phyloP scores from a whole-genome alignment of 306 rosid species.

The Gastrolobium bilobum region DNA sequence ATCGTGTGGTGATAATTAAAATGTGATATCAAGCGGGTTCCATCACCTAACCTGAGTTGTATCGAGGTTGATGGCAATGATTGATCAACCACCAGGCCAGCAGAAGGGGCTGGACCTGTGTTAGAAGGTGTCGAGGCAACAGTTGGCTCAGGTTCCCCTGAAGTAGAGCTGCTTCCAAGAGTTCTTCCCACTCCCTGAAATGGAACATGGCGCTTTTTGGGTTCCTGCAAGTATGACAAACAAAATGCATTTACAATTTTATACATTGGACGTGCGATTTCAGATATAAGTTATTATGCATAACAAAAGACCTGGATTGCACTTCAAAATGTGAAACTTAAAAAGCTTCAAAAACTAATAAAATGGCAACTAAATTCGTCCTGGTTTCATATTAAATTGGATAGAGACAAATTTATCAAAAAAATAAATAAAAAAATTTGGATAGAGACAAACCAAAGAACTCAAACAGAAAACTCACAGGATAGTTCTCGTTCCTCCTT shows the following conservation, averaged over 20 bases:
- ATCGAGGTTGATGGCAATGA: constrained; percentile 79
- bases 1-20: constrained; percentile 78
- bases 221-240: constrained; percentile 67
- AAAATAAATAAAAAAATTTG: no score
- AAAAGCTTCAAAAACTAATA: constrained; percentile 21
- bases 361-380: constrained; percentile 10
- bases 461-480: constrained; percentile 67
- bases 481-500: constrained; percentile 82
- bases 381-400: constrained; percentile 1
- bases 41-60: constrained; percentile 94
- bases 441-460: constrained; percentile 39
- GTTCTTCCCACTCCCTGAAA: constrained; percentile 98
- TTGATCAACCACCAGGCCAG: constrained; percentile 73
- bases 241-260: constrained; percentile 26
- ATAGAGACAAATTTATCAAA: constrained; percentile 45
- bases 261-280: neutral
- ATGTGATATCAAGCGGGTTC: constrained; percentile 80
- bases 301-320: neutral
- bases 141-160: constrained; percentile 59
- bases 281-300: constrained; percentile 26
- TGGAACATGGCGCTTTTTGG: constrained; percentile 67
- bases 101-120: constrained; percentile 59
- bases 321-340: constrained; percentile 25
- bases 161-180: constrained; percentile 83
- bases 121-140: constrained; percentile 48